Percentiles rank a stretch among this genome's conserved stretches.
phyloP scores from a whole-genome alignment of 768 basidiomycete genomes.

The Pisolithus microcarpus region DNA sequence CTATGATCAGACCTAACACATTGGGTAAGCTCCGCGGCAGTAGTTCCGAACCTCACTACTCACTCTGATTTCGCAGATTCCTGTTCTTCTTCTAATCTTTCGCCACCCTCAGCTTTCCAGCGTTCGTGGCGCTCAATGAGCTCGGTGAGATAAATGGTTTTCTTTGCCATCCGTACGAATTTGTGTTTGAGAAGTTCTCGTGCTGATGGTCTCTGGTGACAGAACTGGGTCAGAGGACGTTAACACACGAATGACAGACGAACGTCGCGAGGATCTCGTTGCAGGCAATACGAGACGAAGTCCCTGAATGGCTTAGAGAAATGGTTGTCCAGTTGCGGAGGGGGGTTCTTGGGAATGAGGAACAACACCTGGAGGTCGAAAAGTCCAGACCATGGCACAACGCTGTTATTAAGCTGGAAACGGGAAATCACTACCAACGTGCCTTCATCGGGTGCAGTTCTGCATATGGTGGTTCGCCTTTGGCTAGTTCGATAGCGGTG shows the following conservation, averaged over 20 bases:
- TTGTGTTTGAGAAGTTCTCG: slow-evolving; percentile 94
- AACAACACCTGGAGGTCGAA: slow-evolving; percentile 68
- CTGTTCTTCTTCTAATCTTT: slow-evolving; percentile 65
- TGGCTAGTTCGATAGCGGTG: slow-evolving; percentile 95
- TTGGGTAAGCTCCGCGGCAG: not conserved
- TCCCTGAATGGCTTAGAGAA: slow-evolving; percentile 93
- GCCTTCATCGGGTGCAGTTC: slow-evolving; percentile 99
- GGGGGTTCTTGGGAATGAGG: slow-evolving; percentile 96
- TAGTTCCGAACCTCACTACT: slow-evolving; percentile 17
- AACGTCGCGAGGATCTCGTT: slow-evolving; percentile 85
- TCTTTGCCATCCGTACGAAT: slow-evolving; percentile 91
- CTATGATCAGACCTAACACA: slow-evolving; percentile 40
- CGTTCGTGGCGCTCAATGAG: slow-evolving; percentile 91
- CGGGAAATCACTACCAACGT: slow-evolving; percentile 10
- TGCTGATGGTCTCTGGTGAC: slow-evolving; percentile 79
- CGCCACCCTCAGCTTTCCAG: slow-evolving; percentile 88
- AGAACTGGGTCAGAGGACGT: slow-evolving; percentile 12
- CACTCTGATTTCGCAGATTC: slow-evolving; percentile 60
- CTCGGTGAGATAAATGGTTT: slow-evolving; percentile 90
- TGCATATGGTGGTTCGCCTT: slow-evolving; percentile 96
- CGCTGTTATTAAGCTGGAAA: not conserved
- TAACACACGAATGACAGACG: not conserved
- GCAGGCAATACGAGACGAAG: slow-evolving; percentile 88
- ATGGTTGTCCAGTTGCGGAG: slow-evolving; percentile 80
- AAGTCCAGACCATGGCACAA: not conserved